Conservation (phyloP, 176 grass and related monocot species). For the Alloteropsis semialata region DNA sequence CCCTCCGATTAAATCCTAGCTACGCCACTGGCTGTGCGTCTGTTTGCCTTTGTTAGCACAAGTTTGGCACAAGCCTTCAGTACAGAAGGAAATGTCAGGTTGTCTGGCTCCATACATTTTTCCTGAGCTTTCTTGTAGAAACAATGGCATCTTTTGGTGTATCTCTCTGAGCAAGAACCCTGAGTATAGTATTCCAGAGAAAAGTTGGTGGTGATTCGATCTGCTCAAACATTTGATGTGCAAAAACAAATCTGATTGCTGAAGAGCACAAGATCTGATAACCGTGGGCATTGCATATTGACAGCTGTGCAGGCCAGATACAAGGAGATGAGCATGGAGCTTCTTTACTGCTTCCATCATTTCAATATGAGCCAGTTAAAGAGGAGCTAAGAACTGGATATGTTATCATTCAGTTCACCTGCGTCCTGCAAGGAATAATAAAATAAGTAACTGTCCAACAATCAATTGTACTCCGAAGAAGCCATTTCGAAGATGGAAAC, state of each 20-base stretch:
- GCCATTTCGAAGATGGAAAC: not conserved
- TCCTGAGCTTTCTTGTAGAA: conserved; percentile 46
- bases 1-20: no score
- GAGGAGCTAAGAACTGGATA: not conserved
- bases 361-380: conserved; percentile 1
- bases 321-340: conserved; percentile 44
- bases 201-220: conserved; percentile 45
- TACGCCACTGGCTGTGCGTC: no score
- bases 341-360: conserved; percentile 44
- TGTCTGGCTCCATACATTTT: conserved; percentile 35
- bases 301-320: conserved; percentile 39
- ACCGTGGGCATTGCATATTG: conserved; percentile 43
- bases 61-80: conserved; percentile 40
- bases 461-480: not conserved
- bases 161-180: conserved; percentile 43
- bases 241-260: conserved; percentile 34
- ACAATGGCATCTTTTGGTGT: conserved; percentile 36
- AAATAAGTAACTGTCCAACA: not conserved
- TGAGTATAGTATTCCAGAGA: conserved; percentile 52
- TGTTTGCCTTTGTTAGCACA: conserved; percentile 15
- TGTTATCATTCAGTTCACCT: conserved; percentile 10
- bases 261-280: conserved; percentile 49
- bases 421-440: conserved; percentile 28
- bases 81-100: conserved; percentile 51
- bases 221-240: conserved; percentile 40